Conservation (phyloP, 176 grass and related monocot genomes). For the Coix lacrymajobi region DNA sequence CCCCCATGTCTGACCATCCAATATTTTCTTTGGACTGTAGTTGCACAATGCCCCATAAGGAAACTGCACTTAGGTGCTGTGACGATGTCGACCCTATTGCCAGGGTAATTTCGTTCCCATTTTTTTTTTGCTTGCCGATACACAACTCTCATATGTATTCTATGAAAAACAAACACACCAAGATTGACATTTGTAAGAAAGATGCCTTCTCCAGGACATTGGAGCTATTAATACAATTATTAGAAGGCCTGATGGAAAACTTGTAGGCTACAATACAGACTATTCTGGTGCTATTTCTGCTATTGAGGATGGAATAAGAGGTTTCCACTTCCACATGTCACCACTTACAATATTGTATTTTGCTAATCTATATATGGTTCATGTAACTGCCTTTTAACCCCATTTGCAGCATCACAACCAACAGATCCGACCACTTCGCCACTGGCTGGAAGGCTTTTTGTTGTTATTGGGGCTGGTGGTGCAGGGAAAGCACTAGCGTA, state of each 20-base stretch:
- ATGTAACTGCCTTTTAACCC: not conserved
- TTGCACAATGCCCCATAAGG: conserved; percentile 93
- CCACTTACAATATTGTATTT: conserved; percentile 16
- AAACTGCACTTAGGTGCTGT: conserved; percentile 76
- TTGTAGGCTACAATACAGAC: conserved; percentile 92
- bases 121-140: conserved; percentile 15
- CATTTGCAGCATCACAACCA: conserved; percentile 47
- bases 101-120: conserved; percentile 42
- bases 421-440: conserved; percentile 49
- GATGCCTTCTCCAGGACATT: conserved; percentile 51
- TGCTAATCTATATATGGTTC: not conserved
- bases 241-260: conserved; percentile 74
- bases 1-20: not conserved
- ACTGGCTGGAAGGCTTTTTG: conserved; percentile 62
- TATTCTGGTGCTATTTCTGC: conserved; percentile 96
- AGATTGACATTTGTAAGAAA: conserved; percentile 17
- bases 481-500: conserved; percentile 96
- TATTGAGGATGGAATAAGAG: conserved; percentile 96
- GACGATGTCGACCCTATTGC: conserved; percentile 93
- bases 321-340: conserved; percentile 44
- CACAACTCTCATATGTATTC: not conserved
- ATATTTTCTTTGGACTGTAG: conserved; percentile 44
- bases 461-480: conserved; percentile 93
- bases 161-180: not conserved
- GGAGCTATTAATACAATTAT: conserved; percentile 98